Percentiles rank a stretch among this genome's conserved stretches.
These are phyloP conservation scores for Fusarium longipes DNA, from an alignment of 2,329 filamentous ascomycete genomes.

Conservation along the genomic window DNA sequence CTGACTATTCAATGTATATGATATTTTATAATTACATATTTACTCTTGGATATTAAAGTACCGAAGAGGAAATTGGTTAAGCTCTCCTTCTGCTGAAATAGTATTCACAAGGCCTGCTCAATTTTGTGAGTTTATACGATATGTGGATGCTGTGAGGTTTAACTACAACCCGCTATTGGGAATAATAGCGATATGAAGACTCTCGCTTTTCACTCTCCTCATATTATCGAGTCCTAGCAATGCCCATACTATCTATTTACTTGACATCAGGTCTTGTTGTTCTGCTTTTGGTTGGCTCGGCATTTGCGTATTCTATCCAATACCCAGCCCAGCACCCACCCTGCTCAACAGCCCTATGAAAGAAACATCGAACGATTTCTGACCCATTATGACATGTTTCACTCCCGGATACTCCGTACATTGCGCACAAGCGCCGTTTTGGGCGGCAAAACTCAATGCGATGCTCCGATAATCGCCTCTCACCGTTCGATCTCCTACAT, in stretches of 20 bases:
- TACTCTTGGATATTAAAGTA: too few species aligned
- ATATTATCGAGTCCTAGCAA: neutral
- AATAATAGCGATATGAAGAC: neutral
- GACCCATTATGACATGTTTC: constrained; percentile 34
- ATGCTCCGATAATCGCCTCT: constrained; percentile 24
- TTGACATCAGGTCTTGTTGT: neutral
- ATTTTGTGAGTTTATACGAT: too few species aligned
- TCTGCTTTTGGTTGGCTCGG: constrained; percentile 8
- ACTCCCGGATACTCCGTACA: constrained; percentile 31
- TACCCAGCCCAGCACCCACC: neutral
- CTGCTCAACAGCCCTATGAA: constrained; percentile 20
- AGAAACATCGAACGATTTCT: constrained; percentile 36
- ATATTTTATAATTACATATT: too few species aligned
- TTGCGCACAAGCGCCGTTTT: constrained; percentile 25
- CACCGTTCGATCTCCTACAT: constrained; percentile 24
- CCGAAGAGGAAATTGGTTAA: too few species aligned
- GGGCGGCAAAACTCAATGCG: constrained; percentile 1
- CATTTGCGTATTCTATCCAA: neutral
- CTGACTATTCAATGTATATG: too few species aligned
- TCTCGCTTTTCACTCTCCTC: neutral
- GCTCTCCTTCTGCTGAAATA: too few species aligned
- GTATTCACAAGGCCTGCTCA: too few species aligned
- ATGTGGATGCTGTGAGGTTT: too few species aligned
- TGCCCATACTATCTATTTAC: neutral
- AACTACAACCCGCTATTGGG: neutral